A percentile compares a stretch with the other conserved stretches of the same genome.
phyloP scores from a whole-genome alignment of 805 yeast species.

The Metschnikowia hibisci region DNA sequence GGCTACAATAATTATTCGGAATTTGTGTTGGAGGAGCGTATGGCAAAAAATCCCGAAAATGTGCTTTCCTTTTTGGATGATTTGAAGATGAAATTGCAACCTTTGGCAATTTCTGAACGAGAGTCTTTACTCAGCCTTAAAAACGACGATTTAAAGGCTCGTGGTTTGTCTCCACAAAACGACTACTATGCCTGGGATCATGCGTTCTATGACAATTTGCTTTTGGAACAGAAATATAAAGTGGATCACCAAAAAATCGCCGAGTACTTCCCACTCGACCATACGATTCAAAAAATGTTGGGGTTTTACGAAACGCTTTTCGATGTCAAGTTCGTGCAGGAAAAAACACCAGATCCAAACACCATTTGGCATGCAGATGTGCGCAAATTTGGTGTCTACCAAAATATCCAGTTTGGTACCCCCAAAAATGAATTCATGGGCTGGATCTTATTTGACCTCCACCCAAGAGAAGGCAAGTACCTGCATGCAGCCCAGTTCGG shows the following conservation, averaged over 20 bases:
- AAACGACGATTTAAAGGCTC: constrained; percentile 44
- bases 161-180: constrained; percentile 40
- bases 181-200: constrained; percentile 67
- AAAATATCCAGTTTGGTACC: constrained; percentile 42
- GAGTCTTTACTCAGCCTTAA: constrained; percentile 49
- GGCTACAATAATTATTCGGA: constrained; percentile 71
- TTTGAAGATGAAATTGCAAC: constrained; percentile 53
- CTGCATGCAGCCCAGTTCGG: constrained; percentile 88
- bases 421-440: constrained; percentile 58
- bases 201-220: constrained; percentile 58
- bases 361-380: constrained; percentile 79
- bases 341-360: constrained; percentile 34
- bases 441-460: constrained; percentile 74
- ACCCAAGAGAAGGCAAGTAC: constrained; percentile 83
- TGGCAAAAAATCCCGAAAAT: constrained; percentile 67
- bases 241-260: constrained; percentile 70
- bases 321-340: constrained; percentile 61
- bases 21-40: constrained; percentile 67
- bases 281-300: constrained; percentile 67
- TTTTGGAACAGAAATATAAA: constrained; percentile 63
- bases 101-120: constrained; percentile 56
- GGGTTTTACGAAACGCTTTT: constrained; percentile 66
- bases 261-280: constrained; percentile 73
- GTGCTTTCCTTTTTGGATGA: constrained; percentile 63
- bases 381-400: constrained; percentile 67